These are phyloP conservation scores for Globisporangium polare DNA, from an alignment of 352 stramenopile species.

Conservation along the genomic window DNA sequence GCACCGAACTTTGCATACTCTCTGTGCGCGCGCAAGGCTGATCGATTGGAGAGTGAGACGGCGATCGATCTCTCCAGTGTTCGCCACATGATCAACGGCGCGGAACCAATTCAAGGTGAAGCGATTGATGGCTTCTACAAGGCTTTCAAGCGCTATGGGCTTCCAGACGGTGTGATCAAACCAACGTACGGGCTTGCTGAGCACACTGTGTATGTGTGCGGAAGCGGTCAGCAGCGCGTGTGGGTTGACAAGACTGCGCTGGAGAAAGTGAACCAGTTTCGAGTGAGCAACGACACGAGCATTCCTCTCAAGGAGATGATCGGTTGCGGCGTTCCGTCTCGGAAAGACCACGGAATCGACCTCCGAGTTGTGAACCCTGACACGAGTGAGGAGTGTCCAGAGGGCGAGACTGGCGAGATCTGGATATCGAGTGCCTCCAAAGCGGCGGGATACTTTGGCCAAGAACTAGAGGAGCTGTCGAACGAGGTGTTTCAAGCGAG, in stretches of 20 bases:
- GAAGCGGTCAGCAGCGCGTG: constrained; percentile 86
- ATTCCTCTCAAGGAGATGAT: constrained; percentile 83
- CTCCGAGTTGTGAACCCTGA: constrained; percentile 93
- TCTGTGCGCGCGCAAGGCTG: constrained; percentile 93
- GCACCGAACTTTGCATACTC: constrained; percentile 99
- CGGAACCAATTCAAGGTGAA: constrained; percentile 94
- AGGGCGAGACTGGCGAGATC: constrained; percentile 81
- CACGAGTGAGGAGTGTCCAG: constrained; percentile 29
- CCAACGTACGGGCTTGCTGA: constrained; percentile 99
- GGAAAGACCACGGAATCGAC: constrained; percentile 86
- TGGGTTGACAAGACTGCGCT: constrained; percentile 89
- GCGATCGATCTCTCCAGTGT: constrained; percentile 91
- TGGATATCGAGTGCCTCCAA: constrained; percentile 91
- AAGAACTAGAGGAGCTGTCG: constrained; percentile 75
- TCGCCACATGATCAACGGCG: constrained; percentile 97
- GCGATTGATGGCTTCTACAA: constrained; percentile 86
- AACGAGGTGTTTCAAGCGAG: constrained; percentile 87
- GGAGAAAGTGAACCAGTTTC: constrained; percentile 74
- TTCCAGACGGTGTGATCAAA: constrained; percentile 89
- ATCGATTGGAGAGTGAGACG: constrained; percentile 31
- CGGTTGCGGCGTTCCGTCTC: constrained; percentile 90
- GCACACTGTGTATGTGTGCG: constrained; percentile 98
- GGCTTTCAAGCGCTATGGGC: constrained; percentile 86
- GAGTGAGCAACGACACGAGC: constrained; percentile 19
- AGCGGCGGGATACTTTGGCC: constrained; percentile 91